Percentiles rank a stretch among this genome's conserved stretches.
Conservation (phyloP, 306 rosid genomes). For the Alnus glutinosa region DNA sequence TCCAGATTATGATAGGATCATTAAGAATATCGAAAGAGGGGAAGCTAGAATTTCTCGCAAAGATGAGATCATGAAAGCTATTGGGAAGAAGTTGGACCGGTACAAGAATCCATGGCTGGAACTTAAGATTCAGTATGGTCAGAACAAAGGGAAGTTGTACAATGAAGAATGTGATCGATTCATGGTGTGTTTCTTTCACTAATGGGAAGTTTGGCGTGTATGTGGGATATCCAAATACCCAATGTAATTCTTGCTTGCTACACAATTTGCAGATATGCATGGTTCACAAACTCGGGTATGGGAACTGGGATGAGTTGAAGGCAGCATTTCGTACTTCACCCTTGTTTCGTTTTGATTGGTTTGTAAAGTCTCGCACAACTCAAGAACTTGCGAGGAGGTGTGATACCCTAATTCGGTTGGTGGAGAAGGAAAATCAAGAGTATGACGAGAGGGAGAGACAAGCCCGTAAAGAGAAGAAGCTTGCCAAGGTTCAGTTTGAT, state of each 20-base stretch:
- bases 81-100: constrained; percentile 95
- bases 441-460: constrained; percentile 95
- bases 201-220: neutral
- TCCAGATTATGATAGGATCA: constrained; percentile 91
- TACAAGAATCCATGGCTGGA: constrained; percentile 99
- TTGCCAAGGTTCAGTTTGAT: constrained; percentile 69
- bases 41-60: constrained; percentile 96
- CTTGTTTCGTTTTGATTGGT: constrained; percentile 98
- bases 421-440: constrained; percentile 99
- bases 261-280: constrained; percentile 71
- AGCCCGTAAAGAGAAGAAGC: constrained; percentile 98
- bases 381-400: constrained; percentile 99
- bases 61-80: constrained; percentile 98
- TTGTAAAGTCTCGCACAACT: constrained; percentile 96
- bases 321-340: constrained; percentile 98
- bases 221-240: neutral
- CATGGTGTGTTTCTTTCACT: constrained; percentile 59
- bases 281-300: constrained; percentile 98
- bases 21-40: constrained; percentile 97
- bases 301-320: constrained; percentile 98
- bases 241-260: neutral
- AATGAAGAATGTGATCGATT: constrained; percentile 99
- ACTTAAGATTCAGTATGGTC: constrained; percentile 93
- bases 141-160: constrained; percentile 94
- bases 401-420: constrained; percentile 87